These are phyloP conservation scores for Thelonectria blattea DNA, from an alignment of 2,329 filamentous ascomycete genomes.

Conservation along the genomic window DNA sequence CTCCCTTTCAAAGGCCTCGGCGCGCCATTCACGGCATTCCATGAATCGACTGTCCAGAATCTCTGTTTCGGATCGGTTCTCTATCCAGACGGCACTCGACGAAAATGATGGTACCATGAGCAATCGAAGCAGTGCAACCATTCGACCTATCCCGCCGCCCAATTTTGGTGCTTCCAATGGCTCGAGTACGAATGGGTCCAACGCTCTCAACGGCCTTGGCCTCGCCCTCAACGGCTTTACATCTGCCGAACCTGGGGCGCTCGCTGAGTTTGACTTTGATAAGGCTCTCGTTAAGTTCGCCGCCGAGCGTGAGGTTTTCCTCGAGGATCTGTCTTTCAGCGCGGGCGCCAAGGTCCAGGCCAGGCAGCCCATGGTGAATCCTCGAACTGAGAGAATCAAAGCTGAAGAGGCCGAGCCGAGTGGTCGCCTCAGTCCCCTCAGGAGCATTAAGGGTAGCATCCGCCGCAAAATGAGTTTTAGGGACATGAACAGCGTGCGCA, in stretches of 20 bases:
- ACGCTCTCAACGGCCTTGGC: conserved; percentile 43
- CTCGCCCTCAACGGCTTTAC: conserved; percentile 41
- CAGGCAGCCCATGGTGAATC: conserved; percentile 75
- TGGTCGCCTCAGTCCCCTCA: conserved; percentile 62
- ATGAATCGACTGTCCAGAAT: conserved; percentile 63
- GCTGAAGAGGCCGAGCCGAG: conserved; percentile 68
- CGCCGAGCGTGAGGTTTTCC: conserved; percentile 89
- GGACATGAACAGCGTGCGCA: conserved; percentile 94
- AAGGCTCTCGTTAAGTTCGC: conserved; percentile 93
- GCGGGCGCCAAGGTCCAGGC: conserved; percentile 79
- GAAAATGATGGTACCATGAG: conserved; percentile 65
- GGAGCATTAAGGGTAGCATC: conserved; percentile 80
- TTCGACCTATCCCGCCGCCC: conserved; percentile 52
- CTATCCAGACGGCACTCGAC: conserved; percentile 59
- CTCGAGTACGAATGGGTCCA: conserved; percentile 26
- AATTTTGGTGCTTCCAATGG: conserved; percentile 37
- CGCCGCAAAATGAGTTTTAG: conserved; percentile 89
- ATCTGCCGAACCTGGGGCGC: conserved; percentile 42
- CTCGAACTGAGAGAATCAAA: conserved; percentile 81
- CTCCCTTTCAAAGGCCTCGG: conserved; percentile 33
- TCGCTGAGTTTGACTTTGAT: conserved; percentile 87
- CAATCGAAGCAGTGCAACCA: conserved; percentile 71
- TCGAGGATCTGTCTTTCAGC: conserved; percentile 89
- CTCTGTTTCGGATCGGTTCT: conserved; percentile 56
- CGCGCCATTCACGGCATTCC: conserved; percentile 66